Conservation (phyloP, 805 yeast species). For the Yarrowia deformans region DNA sequence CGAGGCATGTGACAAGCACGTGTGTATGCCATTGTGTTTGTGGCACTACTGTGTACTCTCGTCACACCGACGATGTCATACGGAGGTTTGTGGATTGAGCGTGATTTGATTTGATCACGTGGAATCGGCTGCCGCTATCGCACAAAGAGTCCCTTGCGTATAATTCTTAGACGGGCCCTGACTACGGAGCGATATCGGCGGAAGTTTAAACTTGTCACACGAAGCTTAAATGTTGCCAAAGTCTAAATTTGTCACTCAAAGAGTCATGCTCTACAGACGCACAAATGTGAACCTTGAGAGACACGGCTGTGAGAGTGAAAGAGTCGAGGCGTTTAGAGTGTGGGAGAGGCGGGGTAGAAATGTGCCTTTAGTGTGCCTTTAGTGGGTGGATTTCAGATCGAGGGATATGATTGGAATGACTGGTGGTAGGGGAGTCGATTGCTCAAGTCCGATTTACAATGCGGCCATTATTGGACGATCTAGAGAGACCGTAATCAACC, state of each 20-base stretch:
- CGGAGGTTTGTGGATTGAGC: constrained; percentile 5
- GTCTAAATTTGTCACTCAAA: constrained; percentile 9
- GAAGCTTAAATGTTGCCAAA: too few relatives aligned
- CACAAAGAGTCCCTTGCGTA: constrained; percentile 29
- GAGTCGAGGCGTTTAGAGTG: constrained; percentile 31
- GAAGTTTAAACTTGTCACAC: background rate
- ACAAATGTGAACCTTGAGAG: background rate
- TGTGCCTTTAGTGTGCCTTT: too few relatives aligned
- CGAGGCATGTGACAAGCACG: constrained; percentile 32
- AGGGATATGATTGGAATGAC: background rate
- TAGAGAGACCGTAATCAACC: too few relatives aligned
- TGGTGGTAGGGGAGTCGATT: background rate
- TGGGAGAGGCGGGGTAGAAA: background rate
- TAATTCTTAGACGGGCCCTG: background rate
- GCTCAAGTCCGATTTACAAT: background rate
- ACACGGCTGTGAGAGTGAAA: constrained; percentile 27
- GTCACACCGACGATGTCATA: constrained; percentile 2
- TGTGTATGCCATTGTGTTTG: too few relatives aligned
- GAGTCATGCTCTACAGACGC: background rate
- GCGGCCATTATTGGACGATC: background rate
- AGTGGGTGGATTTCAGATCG: background rate
- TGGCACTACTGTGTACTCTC: too few relatives aligned
- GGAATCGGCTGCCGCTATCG: constrained; percentile 4
- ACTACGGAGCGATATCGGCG: constrained; percentile 26
- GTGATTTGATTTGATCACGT: background rate